Percentiles rank a stretch among this genome's conserved stretches.
phyloP scores from a whole-genome alignment of 192 early-diverging fungal genomes.

The Coemansia sp. region DNA sequence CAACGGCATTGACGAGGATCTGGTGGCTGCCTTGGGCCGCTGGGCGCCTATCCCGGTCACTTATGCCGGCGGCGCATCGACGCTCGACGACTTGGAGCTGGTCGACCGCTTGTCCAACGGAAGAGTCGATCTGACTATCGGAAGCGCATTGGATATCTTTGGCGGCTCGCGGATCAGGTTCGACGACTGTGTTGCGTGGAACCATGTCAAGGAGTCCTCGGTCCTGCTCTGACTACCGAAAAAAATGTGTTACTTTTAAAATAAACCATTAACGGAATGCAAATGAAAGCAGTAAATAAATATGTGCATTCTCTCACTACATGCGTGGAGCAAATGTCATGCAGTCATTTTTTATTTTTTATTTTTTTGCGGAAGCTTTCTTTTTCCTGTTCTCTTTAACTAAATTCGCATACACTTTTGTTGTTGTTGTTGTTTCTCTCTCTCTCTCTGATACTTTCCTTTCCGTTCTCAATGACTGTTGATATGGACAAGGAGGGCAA shows the following conservation, averaged over 20 bases:
- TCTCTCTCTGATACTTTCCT: background rate
- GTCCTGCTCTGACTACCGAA: too few species aligned
- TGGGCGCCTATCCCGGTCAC: slow-evolving; percentile 89
- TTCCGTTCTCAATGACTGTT: slow-evolving; percentile 25
- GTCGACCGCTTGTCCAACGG: slow-evolving; percentile 78
- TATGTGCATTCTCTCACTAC: background rate
- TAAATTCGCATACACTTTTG: background rate
- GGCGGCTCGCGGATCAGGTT: slow-evolving; percentile 84
- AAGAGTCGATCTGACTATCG: slow-evolving; percentile 90
- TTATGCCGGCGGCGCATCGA: slow-evolving; percentile 83
- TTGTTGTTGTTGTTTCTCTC: background rate
- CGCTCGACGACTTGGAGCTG: slow-evolving; percentile 70
- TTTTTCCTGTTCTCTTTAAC: background rate
- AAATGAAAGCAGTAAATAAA: too few species aligned
- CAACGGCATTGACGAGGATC: slow-evolving; percentile 84
- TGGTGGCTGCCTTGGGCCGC: slow-evolving; percentile 76
- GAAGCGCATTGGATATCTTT: slow-evolving; percentile 97
- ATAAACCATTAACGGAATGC: background rate
- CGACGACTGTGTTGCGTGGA: slow-evolving; percentile 77
- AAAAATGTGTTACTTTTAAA: background rate
- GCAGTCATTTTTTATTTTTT: background rate
- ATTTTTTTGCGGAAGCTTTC: background rate
- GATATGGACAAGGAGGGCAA: slow-evolving; percentile 20
- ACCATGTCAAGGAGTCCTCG: slow-evolving; percentile 19
- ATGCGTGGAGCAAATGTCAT: background rate